Evolutionary conservation across 257 asterid species (phyloP).

Genomic region (Rhazya stricta): DNA sequence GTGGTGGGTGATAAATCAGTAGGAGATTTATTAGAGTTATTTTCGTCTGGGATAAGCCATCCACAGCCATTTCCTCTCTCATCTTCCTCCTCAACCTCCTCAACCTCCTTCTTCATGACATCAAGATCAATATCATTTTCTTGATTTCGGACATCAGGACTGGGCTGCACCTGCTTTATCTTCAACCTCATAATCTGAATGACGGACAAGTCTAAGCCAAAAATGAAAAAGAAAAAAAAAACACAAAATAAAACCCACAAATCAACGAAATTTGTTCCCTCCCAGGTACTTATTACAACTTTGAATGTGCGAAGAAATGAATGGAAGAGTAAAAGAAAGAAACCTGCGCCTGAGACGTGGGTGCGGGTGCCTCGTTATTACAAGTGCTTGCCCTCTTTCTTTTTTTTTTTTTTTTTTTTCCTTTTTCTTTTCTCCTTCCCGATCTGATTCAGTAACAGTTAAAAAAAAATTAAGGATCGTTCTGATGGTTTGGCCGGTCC

Average conservation of each 20-base stretch:
- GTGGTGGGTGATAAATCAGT: slow-evolving; percentile 21
- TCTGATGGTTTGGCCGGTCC: too few species aligned
- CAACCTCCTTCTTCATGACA: slow-evolving; percentile 19
- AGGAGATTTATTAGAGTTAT: slow-evolving; percentile 6
- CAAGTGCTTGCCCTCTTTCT: not conserved
- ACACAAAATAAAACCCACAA: not conserved
- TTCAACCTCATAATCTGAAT: slow-evolving; percentile 41
- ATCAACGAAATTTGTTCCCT: not conserved
- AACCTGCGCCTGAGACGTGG: slow-evolving; percentile 17
- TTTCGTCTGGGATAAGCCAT: slow-evolving; percentile 25
- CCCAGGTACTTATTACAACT: not conserved
- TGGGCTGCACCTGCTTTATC: slow-evolving; percentile 54
- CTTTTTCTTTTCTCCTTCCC: too few species aligned
- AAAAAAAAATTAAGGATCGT: not conserved
- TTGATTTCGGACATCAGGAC: slow-evolving; percentile 43
- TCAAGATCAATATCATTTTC: slow-evolving; percentile 35
- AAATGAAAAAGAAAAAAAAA: not conserved
- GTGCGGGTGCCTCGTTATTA: slow-evolving; percentile 12
- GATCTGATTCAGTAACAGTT: not conserved
- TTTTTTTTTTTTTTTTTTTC: too few species aligned
- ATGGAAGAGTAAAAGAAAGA: not conserved
- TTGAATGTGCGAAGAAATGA: slow-evolving; percentile 4
- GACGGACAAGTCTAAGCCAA: slow-evolving; percentile 19
- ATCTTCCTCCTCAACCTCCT: slow-evolving; percentile 21
- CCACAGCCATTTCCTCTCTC: slow-evolving; percentile 13